Evolutionary conservation across 1,284 basidiomycete species (phyloP).

Genomic region (Neonothopanus nambi): DNA sequence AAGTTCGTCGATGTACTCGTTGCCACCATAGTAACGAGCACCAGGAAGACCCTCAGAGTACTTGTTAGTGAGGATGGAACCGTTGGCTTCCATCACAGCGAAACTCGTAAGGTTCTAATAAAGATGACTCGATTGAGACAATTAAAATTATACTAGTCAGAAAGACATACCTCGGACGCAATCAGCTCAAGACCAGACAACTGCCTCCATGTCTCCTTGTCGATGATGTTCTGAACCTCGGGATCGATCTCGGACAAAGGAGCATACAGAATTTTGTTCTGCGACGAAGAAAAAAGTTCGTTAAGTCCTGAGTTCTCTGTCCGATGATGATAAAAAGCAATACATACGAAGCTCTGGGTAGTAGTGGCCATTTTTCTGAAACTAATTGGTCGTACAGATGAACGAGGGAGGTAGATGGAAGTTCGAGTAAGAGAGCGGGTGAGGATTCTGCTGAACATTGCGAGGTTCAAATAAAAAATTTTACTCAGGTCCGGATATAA

Average conservation of each 20-base stretch:
- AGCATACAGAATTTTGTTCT: slow-evolving; percentile 93
- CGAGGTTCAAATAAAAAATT: slow-evolving; percentile 11
- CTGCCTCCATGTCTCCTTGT: slow-evolving; percentile 99
- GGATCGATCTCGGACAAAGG: slow-evolving; percentile 91
- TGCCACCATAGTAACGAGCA: slow-evolving; percentile 97
- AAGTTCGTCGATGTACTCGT: slow-evolving; percentile 96
- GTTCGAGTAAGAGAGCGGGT: slow-evolving; percentile 18
- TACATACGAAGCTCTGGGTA: slow-evolving; percentile 63
- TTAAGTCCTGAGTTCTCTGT: not conserved
- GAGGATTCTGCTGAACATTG: slow-evolving; percentile 17
- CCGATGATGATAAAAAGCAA: not conserved
- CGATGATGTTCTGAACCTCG: slow-evolving; percentile 95
- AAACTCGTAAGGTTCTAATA: slow-evolving; percentile 88
- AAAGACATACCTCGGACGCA: slow-evolving; percentile 76
- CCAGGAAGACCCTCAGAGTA: slow-evolving; percentile 95
- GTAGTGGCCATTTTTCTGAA: slow-evolving; percentile 59
- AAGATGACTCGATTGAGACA: slow-evolving; percentile 13
- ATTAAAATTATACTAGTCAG: slow-evolving; percentile 8
- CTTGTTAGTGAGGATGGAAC: slow-evolving; percentile 98
- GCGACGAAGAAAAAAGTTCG: slow-evolving; percentile 11
- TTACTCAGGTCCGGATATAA: slow-evolving; percentile 11
- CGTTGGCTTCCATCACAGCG: slow-evolving; percentile 97
- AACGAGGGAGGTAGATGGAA: slow-evolving; percentile 18
- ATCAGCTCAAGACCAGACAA: slow-evolving; percentile 97
- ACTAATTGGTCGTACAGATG: slow-evolving; percentile 25